A percentile compares a stretch with the other conserved stretches of the same genome.
Evolutionary conservation across 306 rosid genomes (phyloP).

Genomic region (Abrus precatorius): DNA sequence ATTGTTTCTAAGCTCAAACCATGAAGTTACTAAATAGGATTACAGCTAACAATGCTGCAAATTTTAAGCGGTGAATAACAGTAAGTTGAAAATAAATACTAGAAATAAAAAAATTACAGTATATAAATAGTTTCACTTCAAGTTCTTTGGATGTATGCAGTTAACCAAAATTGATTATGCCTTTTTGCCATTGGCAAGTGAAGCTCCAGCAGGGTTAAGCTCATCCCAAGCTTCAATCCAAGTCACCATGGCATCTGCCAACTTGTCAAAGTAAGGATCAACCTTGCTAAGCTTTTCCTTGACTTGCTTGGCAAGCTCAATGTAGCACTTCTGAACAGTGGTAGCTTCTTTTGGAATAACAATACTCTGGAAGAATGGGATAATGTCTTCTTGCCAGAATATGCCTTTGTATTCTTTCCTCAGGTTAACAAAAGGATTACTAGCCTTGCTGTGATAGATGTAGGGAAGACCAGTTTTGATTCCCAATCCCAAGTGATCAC

Average conservation of each 20-base stretch:
- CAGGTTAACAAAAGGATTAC: constrained; percentile 56
- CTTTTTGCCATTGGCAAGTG: constrained; percentile 46
- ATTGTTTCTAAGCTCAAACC: constrained; percentile 53
- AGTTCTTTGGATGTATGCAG: constrained; percentile 13
- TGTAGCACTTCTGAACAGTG: constrained; percentile 85
- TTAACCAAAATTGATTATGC: constrained; percentile 49
- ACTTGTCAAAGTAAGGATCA: constrained; percentile 84
- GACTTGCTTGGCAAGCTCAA: constrained; percentile 85
- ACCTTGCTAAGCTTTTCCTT: constrained; percentile 82
- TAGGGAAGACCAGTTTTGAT: constrained; percentile 90
- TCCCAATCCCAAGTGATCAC: constrained; percentile 92
- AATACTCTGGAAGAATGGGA: constrained; percentile 52
- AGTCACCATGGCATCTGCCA: constrained; percentile 76
- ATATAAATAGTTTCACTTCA: constrained; percentile 37
- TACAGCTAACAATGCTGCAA: constrained; percentile 57
- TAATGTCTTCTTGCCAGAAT: constrained; percentile 64
- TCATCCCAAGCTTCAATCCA: constrained; percentile 89
- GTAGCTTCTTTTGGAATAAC: constrained; percentile 81
- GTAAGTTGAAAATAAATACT: constrained; percentile 33
- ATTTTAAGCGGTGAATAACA: constrained; percentile 31
- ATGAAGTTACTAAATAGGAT: constrained; percentile 38
- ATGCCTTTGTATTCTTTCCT: constrained; percentile 62
- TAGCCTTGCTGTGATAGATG: constrained; percentile 65
- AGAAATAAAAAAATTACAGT: background rate
- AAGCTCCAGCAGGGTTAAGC: constrained; percentile 64